These are phyloP conservation scores for Filobasidium floriforme DNA, from an alignment of 768 basidiomycete species.

Conservation along the genomic window DNA sequence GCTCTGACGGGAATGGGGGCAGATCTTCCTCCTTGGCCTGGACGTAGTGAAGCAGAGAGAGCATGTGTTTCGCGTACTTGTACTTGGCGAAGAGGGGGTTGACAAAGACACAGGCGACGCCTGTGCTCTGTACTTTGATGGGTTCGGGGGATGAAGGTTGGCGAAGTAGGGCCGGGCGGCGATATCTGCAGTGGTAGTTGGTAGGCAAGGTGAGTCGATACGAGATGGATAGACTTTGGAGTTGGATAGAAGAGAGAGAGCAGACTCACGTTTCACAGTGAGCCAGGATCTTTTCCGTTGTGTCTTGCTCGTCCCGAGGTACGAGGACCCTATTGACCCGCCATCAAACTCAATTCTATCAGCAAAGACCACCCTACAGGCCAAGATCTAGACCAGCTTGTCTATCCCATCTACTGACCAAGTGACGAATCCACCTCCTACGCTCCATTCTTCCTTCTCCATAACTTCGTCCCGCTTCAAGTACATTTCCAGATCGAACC, in stretches of 20 bases:
- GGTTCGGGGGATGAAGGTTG: background rate
- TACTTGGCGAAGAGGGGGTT: background rate
- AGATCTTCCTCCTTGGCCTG: background rate
- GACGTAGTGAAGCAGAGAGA: background rate
- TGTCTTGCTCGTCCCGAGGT: background rate
- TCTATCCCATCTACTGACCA: background rate
- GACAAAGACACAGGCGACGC: background rate
- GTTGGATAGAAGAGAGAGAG: background rate
- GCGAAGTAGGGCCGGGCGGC: background rate
- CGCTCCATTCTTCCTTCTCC: conserved; percentile 1
- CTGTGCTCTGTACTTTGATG: background rate
- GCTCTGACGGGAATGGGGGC: background rate
- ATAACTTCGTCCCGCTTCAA: background rate
- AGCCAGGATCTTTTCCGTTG: background rate
- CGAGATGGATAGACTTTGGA: background rate
- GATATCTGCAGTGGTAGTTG: background rate
- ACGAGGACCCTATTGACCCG: background rate
- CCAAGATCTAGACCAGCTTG: background rate
- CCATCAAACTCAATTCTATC: background rate
- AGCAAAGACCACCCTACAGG: background rate
- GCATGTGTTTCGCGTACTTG: conserved; percentile 1
- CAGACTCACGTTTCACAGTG: background rate
- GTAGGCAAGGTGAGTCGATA: background rate
- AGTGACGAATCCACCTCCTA: background rate
- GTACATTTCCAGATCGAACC: background rate